These are phyloP conservation scores for Penicillium flavigenum DNA, from an alignment of 495 filamentous ascomycete species.

Conservation along the genomic window DNA sequence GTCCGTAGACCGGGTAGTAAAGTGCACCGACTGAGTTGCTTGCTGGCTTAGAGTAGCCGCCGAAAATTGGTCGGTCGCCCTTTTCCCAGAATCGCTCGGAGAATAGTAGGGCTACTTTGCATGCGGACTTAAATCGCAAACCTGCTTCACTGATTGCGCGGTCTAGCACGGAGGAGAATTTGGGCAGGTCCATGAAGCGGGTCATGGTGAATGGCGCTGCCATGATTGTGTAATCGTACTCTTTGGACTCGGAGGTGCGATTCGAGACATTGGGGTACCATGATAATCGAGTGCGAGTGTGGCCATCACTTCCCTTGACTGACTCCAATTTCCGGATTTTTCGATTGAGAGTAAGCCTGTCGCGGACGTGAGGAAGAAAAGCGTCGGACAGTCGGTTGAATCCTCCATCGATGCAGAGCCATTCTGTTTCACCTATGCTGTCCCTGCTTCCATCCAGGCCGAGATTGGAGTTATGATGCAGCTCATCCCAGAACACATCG, in stretches of 20 bases:
- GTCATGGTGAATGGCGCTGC: conserved; percentile 33
- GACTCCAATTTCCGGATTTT: conserved; percentile 26
- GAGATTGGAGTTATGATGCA: conserved; percentile 31
- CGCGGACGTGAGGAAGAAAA: conserved; percentile 25
- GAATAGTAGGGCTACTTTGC: conserved; percentile 66
- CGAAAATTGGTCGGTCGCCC: conserved; percentile 55
- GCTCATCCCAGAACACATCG: conserved; percentile 29
- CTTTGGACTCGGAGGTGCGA: conserved; percentile 23
- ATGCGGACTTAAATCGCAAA: conserved; percentile 53
- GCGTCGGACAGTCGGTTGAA: conserved; percentile 29
- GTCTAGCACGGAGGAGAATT: conserved; percentile 36
- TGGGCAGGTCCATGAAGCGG: conserved; percentile 30
- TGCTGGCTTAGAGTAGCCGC: conserved; percentile 51
- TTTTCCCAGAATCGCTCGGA: conserved; percentile 66
- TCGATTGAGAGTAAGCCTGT: conserved; percentile 25
- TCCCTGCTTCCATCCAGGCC: conserved; percentile 22
- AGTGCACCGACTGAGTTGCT: conserved; percentile 56
- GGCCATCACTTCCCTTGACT: conserved; percentile 2
- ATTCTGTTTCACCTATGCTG: conserved; percentile 19
- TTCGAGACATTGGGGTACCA: conserved; percentile 27
- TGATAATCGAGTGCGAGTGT: conserved; percentile 20
- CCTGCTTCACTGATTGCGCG: conserved; percentile 56
- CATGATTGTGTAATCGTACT: conserved; percentile 34
- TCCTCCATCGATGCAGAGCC: conserved; percentile 26
- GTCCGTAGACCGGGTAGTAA: conserved; percentile 61